Evolutionary conservation across 257 asterid species (phyloP).

Genomic region (Eucommia ulmoides): DNA sequence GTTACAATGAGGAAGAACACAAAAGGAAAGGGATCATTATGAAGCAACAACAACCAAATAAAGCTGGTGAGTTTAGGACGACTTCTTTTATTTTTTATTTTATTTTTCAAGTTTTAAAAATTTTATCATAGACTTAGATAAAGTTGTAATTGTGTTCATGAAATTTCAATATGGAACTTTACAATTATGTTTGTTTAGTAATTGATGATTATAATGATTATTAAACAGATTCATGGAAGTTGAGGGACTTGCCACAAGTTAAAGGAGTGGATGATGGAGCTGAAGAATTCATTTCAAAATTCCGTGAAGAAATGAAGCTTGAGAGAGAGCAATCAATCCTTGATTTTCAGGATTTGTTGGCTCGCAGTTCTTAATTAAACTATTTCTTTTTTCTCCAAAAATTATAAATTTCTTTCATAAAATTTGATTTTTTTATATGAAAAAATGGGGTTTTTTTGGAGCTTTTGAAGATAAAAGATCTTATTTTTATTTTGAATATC

Average conservation of each 20-base stretch:
- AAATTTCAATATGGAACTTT: too few relatives aligned
- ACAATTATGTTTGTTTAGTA: too few relatives aligned
- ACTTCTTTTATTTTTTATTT: too few relatives aligned
- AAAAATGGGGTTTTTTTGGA: too few relatives aligned
- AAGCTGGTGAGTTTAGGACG: not conserved
- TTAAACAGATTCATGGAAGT: conserved; percentile 19
- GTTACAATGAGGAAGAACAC: not conserved
- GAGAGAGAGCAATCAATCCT: conserved; percentile 47
- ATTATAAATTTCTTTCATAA: too few relatives aligned
- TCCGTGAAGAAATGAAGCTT: conserved; percentile 48
- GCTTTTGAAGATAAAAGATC: too few relatives aligned
- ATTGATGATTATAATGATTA: not conserved
- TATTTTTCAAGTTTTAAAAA: too few relatives aligned
- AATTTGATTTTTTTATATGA: too few relatives aligned
- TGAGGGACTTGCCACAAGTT: conserved; percentile 17
- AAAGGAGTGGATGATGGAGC: conserved; percentile 44
- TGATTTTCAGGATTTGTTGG: conserved; percentile 64
- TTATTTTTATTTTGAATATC: too few relatives aligned
- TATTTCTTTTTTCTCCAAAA: too few relatives aligned
- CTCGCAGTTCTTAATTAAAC: conserved; percentile 38
- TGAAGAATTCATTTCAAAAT: conserved; percentile 42
- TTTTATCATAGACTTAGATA: too few relatives aligned
- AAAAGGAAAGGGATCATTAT: not conserved
- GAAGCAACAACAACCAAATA: not conserved
- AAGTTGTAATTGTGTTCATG: not conserved